phyloP scores from a whole-genome alignment of 768 basidiomycete species.

The Boletus patriciae region DNA sequence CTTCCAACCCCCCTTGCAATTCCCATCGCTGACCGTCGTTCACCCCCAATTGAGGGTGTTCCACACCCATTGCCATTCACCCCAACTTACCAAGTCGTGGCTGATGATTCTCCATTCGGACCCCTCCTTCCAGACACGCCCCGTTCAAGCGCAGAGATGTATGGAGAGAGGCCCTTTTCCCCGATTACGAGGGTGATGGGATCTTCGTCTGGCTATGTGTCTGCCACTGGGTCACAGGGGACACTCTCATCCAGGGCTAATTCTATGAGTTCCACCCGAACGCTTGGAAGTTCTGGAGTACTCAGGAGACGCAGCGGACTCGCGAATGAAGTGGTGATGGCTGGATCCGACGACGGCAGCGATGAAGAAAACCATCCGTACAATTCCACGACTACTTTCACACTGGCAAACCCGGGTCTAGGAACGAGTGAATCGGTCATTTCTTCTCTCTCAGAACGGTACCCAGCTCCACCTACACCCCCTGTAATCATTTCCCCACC shows the following conservation, averaged over 20 bases:
- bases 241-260: conserved; percentile 10
- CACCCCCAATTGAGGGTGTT: background rate
- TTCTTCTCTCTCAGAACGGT: conserved; percentile 33
- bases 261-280: conserved; percentile 11
- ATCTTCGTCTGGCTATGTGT: conserved; percentile 7
- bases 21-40: background rate
- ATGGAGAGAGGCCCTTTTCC: conserved; percentile 29
- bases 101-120: conserved; percentile 32
- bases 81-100: conserved; percentile 15
- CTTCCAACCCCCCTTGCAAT: conserved; percentile 16
- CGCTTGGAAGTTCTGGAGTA: conserved; percentile 6
- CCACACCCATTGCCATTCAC: conserved; percentile 17
- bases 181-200: conserved; percentile 27
- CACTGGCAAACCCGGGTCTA: background rate
- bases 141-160: conserved; percentile 29
- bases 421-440: conserved; percentile 9
- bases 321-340: conserved; percentile 10
- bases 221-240: conserved; percentile 2
- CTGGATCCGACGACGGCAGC: background rate
- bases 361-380: background rate
- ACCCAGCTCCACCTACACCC: conserved; percentile 30
- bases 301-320: conserved; percentile 21
- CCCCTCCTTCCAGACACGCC: conserved; percentile 32
- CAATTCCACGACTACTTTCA: background rate
- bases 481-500: conserved; percentile 31